Evolutionary conservation across 2,329 filamentous ascomycete species (phyloP).

Genomic region (Neopestalotiopsis clavispora): DNA sequence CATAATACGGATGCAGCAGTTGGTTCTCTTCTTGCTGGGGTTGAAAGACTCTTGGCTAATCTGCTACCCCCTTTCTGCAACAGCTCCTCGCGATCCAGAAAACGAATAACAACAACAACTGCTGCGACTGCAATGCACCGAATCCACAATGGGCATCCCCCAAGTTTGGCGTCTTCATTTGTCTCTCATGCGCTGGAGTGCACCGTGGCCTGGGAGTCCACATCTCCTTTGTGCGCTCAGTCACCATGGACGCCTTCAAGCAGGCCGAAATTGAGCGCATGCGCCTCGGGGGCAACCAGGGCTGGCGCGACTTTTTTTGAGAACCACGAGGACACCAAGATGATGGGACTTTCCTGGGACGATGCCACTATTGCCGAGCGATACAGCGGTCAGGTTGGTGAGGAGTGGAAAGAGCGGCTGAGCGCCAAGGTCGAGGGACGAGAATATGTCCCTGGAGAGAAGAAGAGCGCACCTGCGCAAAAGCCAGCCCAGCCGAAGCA

Average conservation of each 20-base stretch:
- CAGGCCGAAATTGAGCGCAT: conserved; percentile 90
- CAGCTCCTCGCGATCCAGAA: conserved; percentile 92
- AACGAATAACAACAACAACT: conserved; percentile 83
- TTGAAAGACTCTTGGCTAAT: neutral
- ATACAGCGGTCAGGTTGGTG: conserved; percentile 87
- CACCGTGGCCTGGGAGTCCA: conserved; percentile 95
- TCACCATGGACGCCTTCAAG: conserved; percentile 99
- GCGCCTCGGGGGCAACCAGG: conserved; percentile 87
- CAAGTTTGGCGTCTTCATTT: conserved; percentile 99
- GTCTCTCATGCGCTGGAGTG: conserved; percentile 91
- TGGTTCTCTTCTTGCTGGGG: neutral
- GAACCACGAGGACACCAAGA: conserved; percentile 67
- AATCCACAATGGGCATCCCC: conserved; percentile 98
- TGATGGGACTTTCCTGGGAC: conserved; percentile 76
- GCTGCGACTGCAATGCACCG: conserved; percentile 94
- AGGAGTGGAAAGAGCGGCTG: conserved; percentile 93
- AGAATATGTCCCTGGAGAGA: conserved; percentile 80
- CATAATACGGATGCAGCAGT: neutral
- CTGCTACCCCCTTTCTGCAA: neutral
- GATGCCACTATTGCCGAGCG: conserved; percentile 88
- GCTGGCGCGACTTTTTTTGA: conserved; percentile 89
- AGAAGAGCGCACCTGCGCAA: conserved; percentile 47
- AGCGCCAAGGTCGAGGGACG: conserved; percentile 85
- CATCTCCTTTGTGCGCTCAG: conserved; percentile 96
- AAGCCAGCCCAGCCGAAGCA: conserved; percentile 39